Base-by-base conservation (phyloP, 805 yeast genomes). In the Saturnispora gosingensis region DNA sequence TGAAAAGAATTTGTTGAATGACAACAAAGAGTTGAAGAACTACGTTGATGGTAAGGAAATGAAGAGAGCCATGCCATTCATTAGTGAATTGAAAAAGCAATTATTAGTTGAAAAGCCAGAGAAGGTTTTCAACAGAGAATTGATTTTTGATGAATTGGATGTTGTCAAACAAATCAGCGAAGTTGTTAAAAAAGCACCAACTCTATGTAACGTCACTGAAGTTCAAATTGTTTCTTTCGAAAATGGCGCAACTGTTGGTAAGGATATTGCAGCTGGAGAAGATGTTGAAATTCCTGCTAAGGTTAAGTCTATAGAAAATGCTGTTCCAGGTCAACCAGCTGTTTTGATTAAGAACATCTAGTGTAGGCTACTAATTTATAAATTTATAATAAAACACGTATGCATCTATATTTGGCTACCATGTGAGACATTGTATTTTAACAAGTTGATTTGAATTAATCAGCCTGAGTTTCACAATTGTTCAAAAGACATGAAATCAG, bases 31-130 rank as follows among this genome's bases (percentile, higher is more conserved):
- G 53, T 72, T 85, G 60, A 83, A 77, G 67, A 77, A 80, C 59
- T 79, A 73, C 65, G 81, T 85, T 54, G 72, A 73, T 28, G 87
- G 87, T 58, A 83, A 82, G 67, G 98, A 93, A 63, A 87, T 90
- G 86, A 93, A 93, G 78, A 84, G 95, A 61, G 97, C 96, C 54
- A 93, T 93, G 98, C 98, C 98, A 54, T 91, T 90, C 68, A 89
- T 93, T 55, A 83, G 91, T 57, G 73, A 80, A 60, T 74, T 93
- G 68, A 90, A 93, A 70, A 87, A 83, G 65, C 82, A 95, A 72
- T 75, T 93, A 58, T 70, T 75, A 39, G 70, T 69, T 49, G 95
- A 86, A 64, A 69, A 82, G 30, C 82, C 96, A 18, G 80, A 78
- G 50, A 78, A 78, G 49, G 96, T 93, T 25, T 88, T 93, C 76